Conservation (phyloP, 306 rosid species). For the Purshia tridentata region DNA sequence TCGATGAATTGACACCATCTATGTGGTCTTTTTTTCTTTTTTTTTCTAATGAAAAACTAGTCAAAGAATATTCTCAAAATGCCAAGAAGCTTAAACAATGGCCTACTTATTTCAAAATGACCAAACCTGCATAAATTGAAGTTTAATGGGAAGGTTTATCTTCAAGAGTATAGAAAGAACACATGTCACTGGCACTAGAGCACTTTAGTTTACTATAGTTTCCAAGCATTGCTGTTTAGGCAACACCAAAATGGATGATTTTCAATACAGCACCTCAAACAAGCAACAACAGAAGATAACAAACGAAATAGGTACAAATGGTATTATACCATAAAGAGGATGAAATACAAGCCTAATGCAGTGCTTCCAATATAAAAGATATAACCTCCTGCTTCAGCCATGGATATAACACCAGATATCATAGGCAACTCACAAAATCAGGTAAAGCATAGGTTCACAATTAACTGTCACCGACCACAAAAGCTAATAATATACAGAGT, state of each 20-base stretch:
- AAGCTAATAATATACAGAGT: slow-evolving; percentile 20
- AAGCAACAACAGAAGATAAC: background rate
- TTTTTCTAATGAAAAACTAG: background rate
- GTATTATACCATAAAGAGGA: background rate
- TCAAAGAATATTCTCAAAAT: background rate
- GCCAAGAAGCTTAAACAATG: background rate
- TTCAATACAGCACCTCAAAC: background rate
- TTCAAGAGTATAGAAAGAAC: background rate
- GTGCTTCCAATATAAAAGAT: background rate
- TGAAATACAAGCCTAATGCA: background rate
- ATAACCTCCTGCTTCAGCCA: background rate
- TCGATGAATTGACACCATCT: background rate
- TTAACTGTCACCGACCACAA: background rate
- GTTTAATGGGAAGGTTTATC: background rate
- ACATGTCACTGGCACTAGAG: background rate
- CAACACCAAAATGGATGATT: background rate
- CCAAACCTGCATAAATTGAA: background rate
- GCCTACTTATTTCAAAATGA: background rate
- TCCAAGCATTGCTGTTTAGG: background rate
- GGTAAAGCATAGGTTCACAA: background rate
- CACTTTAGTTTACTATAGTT: background rate
- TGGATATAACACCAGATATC: background rate
- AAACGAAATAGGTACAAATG: background rate
- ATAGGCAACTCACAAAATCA: background rate
- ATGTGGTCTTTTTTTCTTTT: background rate